phyloP scores from a whole-genome alignment of 1,139 yeast species.

The Yarrowia galli region DNA sequence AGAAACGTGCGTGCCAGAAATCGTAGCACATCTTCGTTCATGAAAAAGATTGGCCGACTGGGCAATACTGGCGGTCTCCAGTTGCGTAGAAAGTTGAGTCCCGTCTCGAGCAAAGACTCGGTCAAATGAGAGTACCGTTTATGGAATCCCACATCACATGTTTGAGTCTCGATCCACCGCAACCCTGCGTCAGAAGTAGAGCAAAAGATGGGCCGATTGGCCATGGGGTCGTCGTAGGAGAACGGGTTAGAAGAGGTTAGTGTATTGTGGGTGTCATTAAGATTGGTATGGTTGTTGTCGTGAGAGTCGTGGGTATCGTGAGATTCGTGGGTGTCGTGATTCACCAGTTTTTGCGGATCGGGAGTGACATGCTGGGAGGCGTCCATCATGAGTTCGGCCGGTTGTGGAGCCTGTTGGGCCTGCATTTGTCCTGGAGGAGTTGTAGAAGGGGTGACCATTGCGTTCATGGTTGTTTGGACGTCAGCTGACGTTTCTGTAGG shows the following conservation, averaged over 20 bases:
- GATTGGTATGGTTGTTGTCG: neutral
- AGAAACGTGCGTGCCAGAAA: slow-evolving; percentile 17
- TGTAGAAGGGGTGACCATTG: neutral
- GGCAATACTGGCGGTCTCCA: slow-evolving; percentile 1
- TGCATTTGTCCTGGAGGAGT: neutral
- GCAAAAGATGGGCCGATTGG: slow-evolving; percentile 25
- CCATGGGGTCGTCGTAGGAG: slow-evolving; percentile 8
- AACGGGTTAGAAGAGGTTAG: neutral
- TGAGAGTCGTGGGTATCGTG: neutral
- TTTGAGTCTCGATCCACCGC: slow-evolving; percentile 28
- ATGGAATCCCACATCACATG: slow-evolving; percentile 29
- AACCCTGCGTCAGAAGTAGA: slow-evolving; percentile 3
- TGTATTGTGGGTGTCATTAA: neutral
- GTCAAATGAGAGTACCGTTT: slow-evolving; percentile 24
- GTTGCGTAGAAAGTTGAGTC: neutral
- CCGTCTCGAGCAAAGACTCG: neutral
- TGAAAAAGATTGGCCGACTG: neutral
- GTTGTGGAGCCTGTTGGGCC: neutral
- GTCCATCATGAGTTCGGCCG: neutral
- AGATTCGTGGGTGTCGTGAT: neutral
- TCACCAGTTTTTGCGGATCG: neutral
- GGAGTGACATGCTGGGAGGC: neutral
- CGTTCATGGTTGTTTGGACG: neutral
- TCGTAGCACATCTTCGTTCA: slow-evolving; percentile 23
- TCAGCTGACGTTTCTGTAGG: neutral